Evolutionary conservation across 495 filamentous ascomycete genomes (phyloP).

Genomic region (Trichoderma erinaceum): DNA sequence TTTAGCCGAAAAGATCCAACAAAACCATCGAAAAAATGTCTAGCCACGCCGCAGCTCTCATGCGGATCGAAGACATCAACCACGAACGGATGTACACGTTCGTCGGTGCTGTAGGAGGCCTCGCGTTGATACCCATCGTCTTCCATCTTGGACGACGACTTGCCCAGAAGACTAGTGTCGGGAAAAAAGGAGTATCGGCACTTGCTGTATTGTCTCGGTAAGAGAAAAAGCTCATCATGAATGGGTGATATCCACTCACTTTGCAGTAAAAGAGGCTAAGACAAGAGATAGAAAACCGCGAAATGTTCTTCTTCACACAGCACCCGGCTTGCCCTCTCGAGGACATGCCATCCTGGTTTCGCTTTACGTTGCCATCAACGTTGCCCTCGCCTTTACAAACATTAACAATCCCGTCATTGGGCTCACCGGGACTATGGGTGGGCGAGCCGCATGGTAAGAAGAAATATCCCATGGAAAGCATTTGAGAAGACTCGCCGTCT

Average conservation of each 20-base stretch:
- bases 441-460: constrained; percentile 15
- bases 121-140: constrained; percentile 47
- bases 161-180: constrained; percentile 16
- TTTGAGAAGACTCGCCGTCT: background rate
- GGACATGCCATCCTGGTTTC: constrained; percentile 45
- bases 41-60: constrained; percentile 22
- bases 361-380: constrained; percentile 46
- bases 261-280: background rate
- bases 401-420: constrained; percentile 30
- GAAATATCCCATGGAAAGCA: background rate
- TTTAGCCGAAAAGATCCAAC: background rate
- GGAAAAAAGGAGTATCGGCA: constrained; percentile 21
- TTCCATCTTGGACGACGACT: constrained; percentile 38
- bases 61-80: constrained; percentile 28
- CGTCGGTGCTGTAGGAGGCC: constrained; percentile 37
- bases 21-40: background rate
- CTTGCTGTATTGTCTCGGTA: constrained; percentile 24
- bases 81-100: constrained; percentile 34
- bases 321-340: constrained; percentile 45
- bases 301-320: constrained; percentile 38
- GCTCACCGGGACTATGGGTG: constrained; percentile 26
- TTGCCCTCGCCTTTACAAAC: constrained; percentile 42
- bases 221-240: background rate
- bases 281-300: constrained; percentile 28
- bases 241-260: constrained; percentile 11